Evolutionary conservation across 2,329 filamentous ascomycete genomes (phyloP).

Genomic region (Colletotrichum tamarilloi): DNA sequence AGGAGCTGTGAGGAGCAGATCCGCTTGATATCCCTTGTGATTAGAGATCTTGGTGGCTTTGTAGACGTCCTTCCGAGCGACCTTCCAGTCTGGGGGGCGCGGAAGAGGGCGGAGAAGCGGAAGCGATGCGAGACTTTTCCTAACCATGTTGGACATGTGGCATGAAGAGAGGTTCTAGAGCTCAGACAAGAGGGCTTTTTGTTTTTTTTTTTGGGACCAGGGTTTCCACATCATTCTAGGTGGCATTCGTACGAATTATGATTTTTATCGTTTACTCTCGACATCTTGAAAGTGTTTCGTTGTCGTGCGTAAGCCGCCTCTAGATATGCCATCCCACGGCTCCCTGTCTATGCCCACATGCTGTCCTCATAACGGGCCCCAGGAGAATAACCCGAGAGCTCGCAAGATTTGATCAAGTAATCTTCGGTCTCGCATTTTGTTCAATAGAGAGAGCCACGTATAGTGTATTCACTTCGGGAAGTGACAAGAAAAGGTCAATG

Average conservation of each 20-base stretch:
- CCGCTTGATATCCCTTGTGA: neutral
- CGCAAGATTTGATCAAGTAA: too few species aligned
- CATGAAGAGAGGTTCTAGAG: neutral
- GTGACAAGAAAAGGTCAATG: too few species aligned
- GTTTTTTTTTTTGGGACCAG: neutral
- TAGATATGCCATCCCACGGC: too few species aligned
- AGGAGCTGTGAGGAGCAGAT: conserved; percentile 8
- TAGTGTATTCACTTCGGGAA: too few species aligned
- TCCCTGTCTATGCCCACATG: too few species aligned
- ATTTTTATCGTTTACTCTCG: neutral
- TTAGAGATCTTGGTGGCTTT: neutral
- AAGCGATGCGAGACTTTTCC: neutral
- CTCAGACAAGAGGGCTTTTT: neutral
- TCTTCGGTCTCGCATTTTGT: too few species aligned
- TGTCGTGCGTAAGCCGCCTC: too few species aligned
- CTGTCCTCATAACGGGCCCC: too few species aligned
- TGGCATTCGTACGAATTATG: neutral
- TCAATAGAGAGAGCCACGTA: too few species aligned
- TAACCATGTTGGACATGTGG: neutral
- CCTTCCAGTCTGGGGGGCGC: neutral
- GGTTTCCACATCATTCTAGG: neutral
- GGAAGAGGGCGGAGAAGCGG: too few species aligned
- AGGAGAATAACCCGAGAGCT: too few species aligned
- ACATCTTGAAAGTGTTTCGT: too few species aligned
- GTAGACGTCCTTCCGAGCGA: neutral